Evolutionary conservation across 805 yeast species (phyloP).

Genomic region (Ogataea glucozyma): DNA sequence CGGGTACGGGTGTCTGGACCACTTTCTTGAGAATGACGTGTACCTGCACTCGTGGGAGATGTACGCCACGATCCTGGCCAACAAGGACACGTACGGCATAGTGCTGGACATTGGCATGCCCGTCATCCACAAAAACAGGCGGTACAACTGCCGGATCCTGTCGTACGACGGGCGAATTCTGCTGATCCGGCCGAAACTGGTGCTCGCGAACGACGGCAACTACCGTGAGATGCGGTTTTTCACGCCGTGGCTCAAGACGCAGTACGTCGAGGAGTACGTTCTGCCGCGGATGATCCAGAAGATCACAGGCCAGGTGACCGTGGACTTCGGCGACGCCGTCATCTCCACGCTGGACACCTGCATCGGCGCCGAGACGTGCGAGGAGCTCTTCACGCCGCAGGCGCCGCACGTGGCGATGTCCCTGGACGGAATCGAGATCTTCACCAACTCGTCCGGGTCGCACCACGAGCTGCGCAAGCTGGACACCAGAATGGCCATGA

Average conservation of each 20-base stretch:
- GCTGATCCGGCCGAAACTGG: slow-evolving; percentile 87
- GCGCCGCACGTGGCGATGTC: slow-evolving; percentile 93
- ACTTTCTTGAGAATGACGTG: slow-evolving; percentile 86
- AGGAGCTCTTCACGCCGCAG: slow-evolving; percentile 94
- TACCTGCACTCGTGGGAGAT: slow-evolving; percentile 94
- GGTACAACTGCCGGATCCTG: slow-evolving; percentile 88
- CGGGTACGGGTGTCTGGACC: slow-evolving; percentile 95
- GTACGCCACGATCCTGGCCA: slow-evolving; percentile 71
- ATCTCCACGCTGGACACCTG: slow-evolving; percentile 81
- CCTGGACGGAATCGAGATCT: slow-evolving; percentile 94
- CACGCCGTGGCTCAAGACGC: slow-evolving; percentile 88
- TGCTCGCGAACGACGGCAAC: slow-evolving; percentile 96
- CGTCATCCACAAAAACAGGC: slow-evolving; percentile 77
- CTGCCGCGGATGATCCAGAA: slow-evolving; percentile 71
- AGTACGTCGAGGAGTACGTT: slow-evolving; percentile 67
- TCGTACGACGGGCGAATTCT: slow-evolving; percentile 78
- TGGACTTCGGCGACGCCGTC: slow-evolving; percentile 89
- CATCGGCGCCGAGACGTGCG: slow-evolving; percentile 98
- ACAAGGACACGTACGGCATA: slow-evolving; percentile 72
- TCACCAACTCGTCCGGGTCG: slow-evolving; percentile 95
- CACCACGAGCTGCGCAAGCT: slow-evolving; percentile 94
- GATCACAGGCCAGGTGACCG: slow-evolving; percentile 65
- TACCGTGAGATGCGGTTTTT: slow-evolving; percentile 97
- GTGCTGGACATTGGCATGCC: slow-evolving; percentile 95
- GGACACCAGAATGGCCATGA: slow-evolving; percentile 78